A percentile compares a stretch with the other conserved stretches of the same genome.
Conservation (phyloP, 768 basidiomycete species). For the Boletus reticuloceps region DNA sequence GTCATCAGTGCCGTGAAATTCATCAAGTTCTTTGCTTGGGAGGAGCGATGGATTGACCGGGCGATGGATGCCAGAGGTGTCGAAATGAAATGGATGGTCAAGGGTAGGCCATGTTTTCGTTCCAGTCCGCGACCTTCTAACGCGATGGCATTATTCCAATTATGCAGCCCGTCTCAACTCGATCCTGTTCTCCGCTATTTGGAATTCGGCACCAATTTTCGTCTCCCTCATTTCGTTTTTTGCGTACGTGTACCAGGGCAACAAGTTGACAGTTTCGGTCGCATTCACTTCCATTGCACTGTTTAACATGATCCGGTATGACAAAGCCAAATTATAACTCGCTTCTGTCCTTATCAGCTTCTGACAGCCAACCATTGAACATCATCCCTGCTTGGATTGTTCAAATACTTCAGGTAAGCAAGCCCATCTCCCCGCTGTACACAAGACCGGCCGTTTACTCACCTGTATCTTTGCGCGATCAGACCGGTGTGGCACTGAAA, state of each 20-base stretch:
- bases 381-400: conserved; percentile 80
- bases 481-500: conserved; percentile 55
- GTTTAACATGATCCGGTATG: conserved; percentile 79
- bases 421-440: not conserved
- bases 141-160: no score
- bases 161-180: conserved; percentile 66
- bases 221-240: conserved; percentile 82
- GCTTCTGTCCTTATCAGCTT: not conserved
- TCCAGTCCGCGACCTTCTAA: not conserved
- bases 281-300: conserved; percentile 90
- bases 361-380: conserved; percentile 60
- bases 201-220: conserved; percentile 73
- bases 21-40: conserved; percentile 46
- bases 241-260: conserved; percentile 65
- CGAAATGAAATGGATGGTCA: conserved; percentile 79
- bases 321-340: not conserved
- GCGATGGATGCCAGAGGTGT: conserved; percentile 49
- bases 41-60: conserved; percentile 42
- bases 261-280: conserved; percentile 70
- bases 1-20: conserved; percentile 40
- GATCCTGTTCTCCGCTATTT: conserved; percentile 67
- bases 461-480: not conserved
- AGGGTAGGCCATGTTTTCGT: conserved; percentile 41
- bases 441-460: not conserved
- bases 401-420: conserved; percentile 57